Percentiles rank a stretch among this genome's conserved stretches.
Conservation (phyloP, 2,329 filamentous ascomycete genomes). For the Phyllosticta citribraziliensis region DNA sequence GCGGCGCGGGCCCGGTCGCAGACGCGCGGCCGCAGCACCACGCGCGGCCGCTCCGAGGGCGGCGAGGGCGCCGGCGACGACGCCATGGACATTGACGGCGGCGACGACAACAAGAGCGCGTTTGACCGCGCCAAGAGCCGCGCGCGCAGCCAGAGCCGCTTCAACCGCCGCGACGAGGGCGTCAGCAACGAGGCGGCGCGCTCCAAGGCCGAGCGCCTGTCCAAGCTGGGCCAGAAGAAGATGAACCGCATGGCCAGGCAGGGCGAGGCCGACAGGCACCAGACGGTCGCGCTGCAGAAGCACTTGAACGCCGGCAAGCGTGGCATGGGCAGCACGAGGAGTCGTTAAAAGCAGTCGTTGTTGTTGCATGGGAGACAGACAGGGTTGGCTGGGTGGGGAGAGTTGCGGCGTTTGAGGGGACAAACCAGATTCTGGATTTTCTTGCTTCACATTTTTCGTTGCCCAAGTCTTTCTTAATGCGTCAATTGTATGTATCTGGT, state of each 20-base stretch:
- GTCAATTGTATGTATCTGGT: too few species aligned
- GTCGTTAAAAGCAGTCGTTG: slow-evolving; percentile 27
- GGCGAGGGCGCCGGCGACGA: slow-evolving; percentile 50
- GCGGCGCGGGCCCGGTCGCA: slow-evolving; percentile 61
- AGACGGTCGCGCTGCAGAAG: slow-evolving; percentile 69
- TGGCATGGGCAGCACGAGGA: slow-evolving; percentile 78
- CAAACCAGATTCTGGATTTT: not conserved
- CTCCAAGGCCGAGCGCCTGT: slow-evolving; percentile 72
- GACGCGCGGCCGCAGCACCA: slow-evolving; percentile 61
- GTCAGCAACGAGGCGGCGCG: slow-evolving; percentile 58
- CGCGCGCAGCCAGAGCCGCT: slow-evolving; percentile 49
- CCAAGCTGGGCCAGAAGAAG: slow-evolving; percentile 90
- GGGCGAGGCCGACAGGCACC: slow-evolving; percentile 92
- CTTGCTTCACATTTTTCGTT: not conserved
- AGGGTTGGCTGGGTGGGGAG: not conserved
- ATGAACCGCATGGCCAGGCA: slow-evolving; percentile 97
- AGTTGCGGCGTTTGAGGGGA: slow-evolving; percentile 2
- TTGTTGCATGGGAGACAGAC: not conserved
- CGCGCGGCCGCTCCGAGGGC: slow-evolving; percentile 46
- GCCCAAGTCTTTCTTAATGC: not conserved
- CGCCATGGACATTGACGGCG: slow-evolving; percentile 65
- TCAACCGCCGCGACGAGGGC: slow-evolving; percentile 65
- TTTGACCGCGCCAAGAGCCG: slow-evolving; percentile 59
- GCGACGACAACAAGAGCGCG: slow-evolving; percentile 30
- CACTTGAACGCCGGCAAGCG: slow-evolving; percentile 91